These are phyloP conservation scores for Penicillium tannophilum DNA, from an alignment of 495 filamentous ascomycete species.

Conservation along the genomic window DNA sequence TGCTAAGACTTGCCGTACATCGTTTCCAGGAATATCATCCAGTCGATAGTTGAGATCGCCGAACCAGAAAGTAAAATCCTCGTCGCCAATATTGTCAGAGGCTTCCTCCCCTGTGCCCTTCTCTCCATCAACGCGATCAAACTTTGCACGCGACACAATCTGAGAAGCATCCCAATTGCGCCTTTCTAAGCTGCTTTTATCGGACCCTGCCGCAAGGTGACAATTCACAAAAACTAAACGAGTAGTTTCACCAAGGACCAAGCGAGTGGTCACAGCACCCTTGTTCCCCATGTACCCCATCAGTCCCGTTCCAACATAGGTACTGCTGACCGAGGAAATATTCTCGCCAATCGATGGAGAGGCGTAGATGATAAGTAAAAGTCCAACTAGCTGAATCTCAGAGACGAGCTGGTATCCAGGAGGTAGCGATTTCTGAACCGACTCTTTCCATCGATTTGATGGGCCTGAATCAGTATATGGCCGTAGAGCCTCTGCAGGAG, in stretches of 20 bases:
- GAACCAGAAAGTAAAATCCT: conserved; percentile 94
- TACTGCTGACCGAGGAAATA: conserved; percentile 75
- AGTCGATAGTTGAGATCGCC: conserved; percentile 96
- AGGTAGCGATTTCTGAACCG: conserved; percentile 71
- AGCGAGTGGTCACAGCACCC: conserved; percentile 77
- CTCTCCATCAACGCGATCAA: conserved; percentile 66
- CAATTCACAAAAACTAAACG: conserved; percentile 85
- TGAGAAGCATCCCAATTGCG: conserved; percentile 89
- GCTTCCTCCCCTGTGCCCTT: conserved; percentile 49
- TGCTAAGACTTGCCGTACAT: conserved; percentile 82
- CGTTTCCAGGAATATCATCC: conserved; percentile 83
- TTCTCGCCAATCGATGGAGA: conserved; percentile 70
- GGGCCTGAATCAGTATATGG: conserved; percentile 73
- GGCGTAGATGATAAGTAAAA: conserved; percentile 84
- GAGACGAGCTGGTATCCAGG: conserved; percentile 73
- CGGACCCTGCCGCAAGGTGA: conserved; percentile 84
- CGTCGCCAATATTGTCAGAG: conserved; percentile 76
- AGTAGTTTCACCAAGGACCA: conserved; percentile 89
- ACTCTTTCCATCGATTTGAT: conserved; percentile 76
- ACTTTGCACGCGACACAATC: conserved; percentile 70
- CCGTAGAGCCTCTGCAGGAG: conserved; percentile 61
- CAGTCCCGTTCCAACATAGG: conserved; percentile 80
- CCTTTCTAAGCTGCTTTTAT: conserved; percentile 73
- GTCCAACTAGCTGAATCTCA: conserved; percentile 80
- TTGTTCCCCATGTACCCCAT: conserved; percentile 97